Conservation (phyloP, 83 land plant genomes). For the Thuja plicata region DNA sequence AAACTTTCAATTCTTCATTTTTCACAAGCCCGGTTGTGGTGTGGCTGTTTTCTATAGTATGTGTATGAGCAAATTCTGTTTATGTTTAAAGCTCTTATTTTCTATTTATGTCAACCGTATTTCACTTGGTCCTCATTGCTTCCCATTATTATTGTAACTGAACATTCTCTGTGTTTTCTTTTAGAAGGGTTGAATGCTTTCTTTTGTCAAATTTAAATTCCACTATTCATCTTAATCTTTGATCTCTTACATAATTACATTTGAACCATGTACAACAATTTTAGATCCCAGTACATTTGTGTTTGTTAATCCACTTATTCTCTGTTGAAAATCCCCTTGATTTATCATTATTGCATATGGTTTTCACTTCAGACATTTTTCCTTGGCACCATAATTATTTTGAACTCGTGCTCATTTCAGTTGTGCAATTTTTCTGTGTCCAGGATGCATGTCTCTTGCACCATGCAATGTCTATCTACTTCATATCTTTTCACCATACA, state of each 20-base stretch:
- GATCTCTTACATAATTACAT: not conserved
- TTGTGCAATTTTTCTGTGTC: not conserved
- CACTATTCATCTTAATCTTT: not conserved
- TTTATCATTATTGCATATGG: not conserved
- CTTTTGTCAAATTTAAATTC: not conserved
- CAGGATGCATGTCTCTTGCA: not conserved
- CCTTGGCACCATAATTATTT: not conserved
- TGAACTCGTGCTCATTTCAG: not conserved
- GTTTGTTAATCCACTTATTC: not conserved
- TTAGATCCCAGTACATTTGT: not conserved
- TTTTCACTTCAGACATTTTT: not conserved
- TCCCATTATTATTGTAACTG: too few relatives aligned
- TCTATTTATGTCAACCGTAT: not conserved
- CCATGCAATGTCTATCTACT: not conserved
- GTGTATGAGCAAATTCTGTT: not conserved
- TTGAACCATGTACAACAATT: not conserved
- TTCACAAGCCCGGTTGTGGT: not conserved
- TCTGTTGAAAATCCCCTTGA: not conserved
- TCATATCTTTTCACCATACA: not conserved
- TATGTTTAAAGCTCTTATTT: not conserved
- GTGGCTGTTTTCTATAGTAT: not conserved
- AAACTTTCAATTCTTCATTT: not conserved
- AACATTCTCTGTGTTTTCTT: not conserved
- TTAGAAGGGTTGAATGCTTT: not conserved
- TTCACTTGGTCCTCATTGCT: not conserved